These are phyloP conservation scores for Tolypocladium tropicale DNA, from an alignment of 2,329 filamentous ascomycete species.

Conservation along the genomic window DNA sequence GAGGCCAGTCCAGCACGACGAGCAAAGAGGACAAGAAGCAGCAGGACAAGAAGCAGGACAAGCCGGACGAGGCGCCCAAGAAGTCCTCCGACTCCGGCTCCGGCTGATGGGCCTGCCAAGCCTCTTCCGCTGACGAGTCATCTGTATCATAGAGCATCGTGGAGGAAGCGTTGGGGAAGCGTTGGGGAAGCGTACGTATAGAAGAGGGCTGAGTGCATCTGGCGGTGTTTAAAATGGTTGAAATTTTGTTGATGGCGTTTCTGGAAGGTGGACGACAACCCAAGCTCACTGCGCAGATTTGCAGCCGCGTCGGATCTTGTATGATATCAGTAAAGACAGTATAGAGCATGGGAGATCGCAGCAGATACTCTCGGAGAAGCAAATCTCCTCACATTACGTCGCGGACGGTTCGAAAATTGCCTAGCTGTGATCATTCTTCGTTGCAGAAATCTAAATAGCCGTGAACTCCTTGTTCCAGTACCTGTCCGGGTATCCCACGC, in stretches of 20 bases:
- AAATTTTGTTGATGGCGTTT: constrained; percentile 19
- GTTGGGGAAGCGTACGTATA: constrained; percentile 6
- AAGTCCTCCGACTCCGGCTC: constrained; percentile 24
- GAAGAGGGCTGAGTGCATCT: constrained; percentile 19
- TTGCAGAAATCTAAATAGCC: background rate
- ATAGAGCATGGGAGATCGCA: constrained; percentile 9
- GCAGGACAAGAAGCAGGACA: constrained; percentile 11
- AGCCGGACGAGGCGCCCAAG: constrained; percentile 18
- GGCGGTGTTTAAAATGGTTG: constrained; percentile 25
- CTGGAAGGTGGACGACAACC: constrained; percentile 10
- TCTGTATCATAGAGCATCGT: constrained; percentile 11
- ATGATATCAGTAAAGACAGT: constrained; percentile 21
- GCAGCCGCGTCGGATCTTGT: constrained; percentile 14
- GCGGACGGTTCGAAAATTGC: background rate
- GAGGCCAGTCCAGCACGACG: constrained; percentile 11
- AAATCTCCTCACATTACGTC: constrained; percentile 23
- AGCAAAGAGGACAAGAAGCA: constrained; percentile 14
- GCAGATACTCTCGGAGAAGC: constrained; percentile 13
- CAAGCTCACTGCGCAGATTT: constrained; percentile 14
- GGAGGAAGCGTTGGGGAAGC: constrained; percentile 5
- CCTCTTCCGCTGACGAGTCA: constrained; percentile 2
- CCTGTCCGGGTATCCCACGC: constrained; percentile 1
- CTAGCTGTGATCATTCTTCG: background rate
- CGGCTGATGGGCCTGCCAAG: constrained; percentile 8
- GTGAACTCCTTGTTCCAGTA: background rate